Evolutionary conservation across 164 flowering plant genomes (phyloP), one percentile per base, ranked within the genome.

Genomic region (Saururus chinensis): DNA sequence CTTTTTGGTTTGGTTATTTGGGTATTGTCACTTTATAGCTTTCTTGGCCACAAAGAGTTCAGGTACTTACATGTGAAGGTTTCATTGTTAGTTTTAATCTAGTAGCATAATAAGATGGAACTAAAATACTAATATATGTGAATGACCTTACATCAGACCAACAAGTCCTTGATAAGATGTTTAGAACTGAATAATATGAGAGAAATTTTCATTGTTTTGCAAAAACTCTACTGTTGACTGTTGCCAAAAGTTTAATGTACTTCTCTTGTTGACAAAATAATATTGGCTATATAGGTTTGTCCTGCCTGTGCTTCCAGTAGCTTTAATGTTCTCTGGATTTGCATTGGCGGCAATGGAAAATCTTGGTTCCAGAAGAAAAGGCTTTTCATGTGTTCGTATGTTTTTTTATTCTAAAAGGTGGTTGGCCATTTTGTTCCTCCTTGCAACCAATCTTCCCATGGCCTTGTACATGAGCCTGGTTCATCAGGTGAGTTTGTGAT

Each of bases 11-110:
- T 86, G 51, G 74, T 92, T 76, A 74, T 71, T 57, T 92, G 96
- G 95, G 89, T 88, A 67, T 67, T 88, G 59, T 87, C 80, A 55
- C 71, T 86, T 61, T 88, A 88, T 68, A 90, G 99, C 71, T 22
- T 88, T 25, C 79, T 88, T 51, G 96, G 97, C 57, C 99, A 90
- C 81, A 88, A 93, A 72, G 97, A 90, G 75, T 93, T 93, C 87
- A 85, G 99, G 95, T 90, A 76, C 9, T 62, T 20, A n/a, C 45
- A 26, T 23, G 37, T 30, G 6, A 30, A 30, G 37, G 37, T 6
- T 30, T 30, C 37, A 2, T 30, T 30, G 37, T 30, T 30, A 30
- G 37, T 30, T 30, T 30, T 30, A 6, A 30, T 30, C 6, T 30
- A 30, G 37, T 30, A n/a, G n/a, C n/a, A n/a, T n/a, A n/a, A n/a